Base-by-base conservation (phyloP, 352 stramenopile species). In the Pythium myriotylum region DNA sequence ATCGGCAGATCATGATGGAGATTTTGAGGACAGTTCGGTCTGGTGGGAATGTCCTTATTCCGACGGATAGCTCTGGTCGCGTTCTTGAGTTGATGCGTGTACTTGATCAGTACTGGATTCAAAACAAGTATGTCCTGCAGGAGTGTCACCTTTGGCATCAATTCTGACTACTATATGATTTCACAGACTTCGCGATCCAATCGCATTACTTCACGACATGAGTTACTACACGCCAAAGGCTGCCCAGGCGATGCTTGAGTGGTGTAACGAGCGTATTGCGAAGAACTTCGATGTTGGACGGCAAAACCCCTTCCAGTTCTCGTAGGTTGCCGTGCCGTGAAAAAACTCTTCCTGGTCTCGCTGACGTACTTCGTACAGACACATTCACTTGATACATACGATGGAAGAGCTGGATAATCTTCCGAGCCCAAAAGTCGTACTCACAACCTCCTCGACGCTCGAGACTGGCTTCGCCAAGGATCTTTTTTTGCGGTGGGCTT, bases 41-140 rank as follows among this genome's bases (percentile, higher is more conserved):
- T 17, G 95, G 97, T 49, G 95, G 95, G 17, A 98, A 98, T 65
- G 94, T 98, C 7, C 74, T 99, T 20, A 89, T 99, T n/a, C 96
- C 96, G 0, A 95, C 92, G 0, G 95, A 99, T 70, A 97, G 91
- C 40, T 94, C 87, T 20, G 94, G 94, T 4, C 88, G 96, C 20
- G 90, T 98, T n/a, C 75, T 99, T 1, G 96, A 99, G 77, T 67
- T 99, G 8, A 90, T 98, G 61, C 82, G 97, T n/a, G 74, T 98
- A 3, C 63, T 99, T 20, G 86, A 98, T 64, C 83, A 97, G 71
- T 96, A 98, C 71, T 99, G 96, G 95, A 97, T 97, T 54, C 80
- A 95, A 53, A 95, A 98, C 72, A 97, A 97, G 75, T 92, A 85
- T 26, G 82, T 67, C 37, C n/a, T 54, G 40, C 23, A 10, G 22